These are phyloP conservation scores for Brassica juncea DNA, from an alignment of 345 rosid species.

Conservation along the genomic window DNA sequence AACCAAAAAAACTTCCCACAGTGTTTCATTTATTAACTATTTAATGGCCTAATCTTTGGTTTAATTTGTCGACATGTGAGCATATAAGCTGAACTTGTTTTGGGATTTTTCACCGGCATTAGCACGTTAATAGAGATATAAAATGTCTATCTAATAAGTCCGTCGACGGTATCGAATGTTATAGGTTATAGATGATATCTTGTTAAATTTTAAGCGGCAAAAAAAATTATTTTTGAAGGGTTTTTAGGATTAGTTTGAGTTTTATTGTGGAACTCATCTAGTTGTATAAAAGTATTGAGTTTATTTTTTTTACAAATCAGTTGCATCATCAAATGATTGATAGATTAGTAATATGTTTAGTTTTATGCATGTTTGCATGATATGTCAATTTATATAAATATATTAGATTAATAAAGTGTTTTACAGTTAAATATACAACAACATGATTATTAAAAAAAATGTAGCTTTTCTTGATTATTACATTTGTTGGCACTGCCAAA, in stretches of 20 bases:
- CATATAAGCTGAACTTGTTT: not conserved
- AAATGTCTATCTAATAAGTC: not conserved
- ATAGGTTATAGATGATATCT: not conserved
- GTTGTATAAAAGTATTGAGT: not conserved
- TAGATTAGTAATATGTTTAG: not conserved
- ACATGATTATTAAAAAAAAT: not conserved
- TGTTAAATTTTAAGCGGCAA: not conserved
- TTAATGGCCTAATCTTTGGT: not conserved
- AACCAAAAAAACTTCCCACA: not conserved
- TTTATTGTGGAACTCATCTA: not conserved
- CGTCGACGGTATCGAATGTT: not conserved
- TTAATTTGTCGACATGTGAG: not conserved
- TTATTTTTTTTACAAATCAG: not conserved
- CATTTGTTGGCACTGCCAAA: not conserved
- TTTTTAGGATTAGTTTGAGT: not conserved
- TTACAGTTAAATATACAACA: not conserved
- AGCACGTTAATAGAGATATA: not conserved
- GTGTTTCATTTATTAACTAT: not conserved
- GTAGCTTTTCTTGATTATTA: not conserved
- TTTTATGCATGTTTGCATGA: not conserved
- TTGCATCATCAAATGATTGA: not conserved
- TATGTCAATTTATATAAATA: not conserved
- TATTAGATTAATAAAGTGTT: not conserved
- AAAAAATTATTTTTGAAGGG: not conserved
- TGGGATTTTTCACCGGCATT: not conserved